Percentiles rank a stretch among this genome's conserved stretches.
Conservation (phyloP, 2,329 filamentous ascomycete species). For the Penicillium sp. region DNA sequence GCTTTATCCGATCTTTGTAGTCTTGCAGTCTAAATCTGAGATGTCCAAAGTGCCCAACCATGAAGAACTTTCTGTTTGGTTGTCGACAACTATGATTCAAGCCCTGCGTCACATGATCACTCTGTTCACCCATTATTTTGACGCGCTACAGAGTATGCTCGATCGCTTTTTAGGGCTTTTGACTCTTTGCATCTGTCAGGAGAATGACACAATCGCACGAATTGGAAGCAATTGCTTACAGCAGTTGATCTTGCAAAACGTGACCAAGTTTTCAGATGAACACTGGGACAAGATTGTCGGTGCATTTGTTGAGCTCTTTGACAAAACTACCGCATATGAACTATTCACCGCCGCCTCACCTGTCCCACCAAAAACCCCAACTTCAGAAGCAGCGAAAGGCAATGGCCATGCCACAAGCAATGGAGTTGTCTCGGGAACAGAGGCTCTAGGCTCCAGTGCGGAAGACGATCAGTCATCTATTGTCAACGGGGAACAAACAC, state of each 20-base stretch:
- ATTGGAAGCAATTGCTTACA: slow-evolving; percentile 98
- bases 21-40: slow-evolving; percentile 90
- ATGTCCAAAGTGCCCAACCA: slow-evolving; percentile 94
- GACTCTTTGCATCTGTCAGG: slow-evolving; percentile 94
- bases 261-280: slow-evolving; percentile 77
- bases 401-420: slow-evolving; percentile 27
- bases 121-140: slow-evolving; percentile 97
- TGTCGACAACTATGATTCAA: slow-evolving; percentile 99
- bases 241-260: slow-evolving; percentile 93
- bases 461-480: slow-evolving; percentile 25
- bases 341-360: slow-evolving; percentile 78
- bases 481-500: slow-evolving; percentile 26
- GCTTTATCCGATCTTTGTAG: slow-evolving; percentile 97
- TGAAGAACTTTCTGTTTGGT: slow-evolving; percentile 95
- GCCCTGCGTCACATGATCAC: slow-evolving; percentile 97
- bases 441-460: slow-evolving; percentile 20
- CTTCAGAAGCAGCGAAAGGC: slow-evolving; percentile 21
- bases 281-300: slow-evolving; percentile 96
- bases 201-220: slow-evolving; percentile 95
- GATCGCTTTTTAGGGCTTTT: slow-evolving; percentile 94
- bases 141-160: slow-evolving; percentile 93
- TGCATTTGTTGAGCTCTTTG: slow-evolving; percentile 93
- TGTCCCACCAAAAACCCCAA: slow-evolving; percentile 31
- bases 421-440: slow-evolving; percentile 23
- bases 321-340: slow-evolving; percentile 89